Evolutionary conservation across 495 filamentous ascomycete species (phyloP).

Genomic region (Neurospora cerealis): DNA sequence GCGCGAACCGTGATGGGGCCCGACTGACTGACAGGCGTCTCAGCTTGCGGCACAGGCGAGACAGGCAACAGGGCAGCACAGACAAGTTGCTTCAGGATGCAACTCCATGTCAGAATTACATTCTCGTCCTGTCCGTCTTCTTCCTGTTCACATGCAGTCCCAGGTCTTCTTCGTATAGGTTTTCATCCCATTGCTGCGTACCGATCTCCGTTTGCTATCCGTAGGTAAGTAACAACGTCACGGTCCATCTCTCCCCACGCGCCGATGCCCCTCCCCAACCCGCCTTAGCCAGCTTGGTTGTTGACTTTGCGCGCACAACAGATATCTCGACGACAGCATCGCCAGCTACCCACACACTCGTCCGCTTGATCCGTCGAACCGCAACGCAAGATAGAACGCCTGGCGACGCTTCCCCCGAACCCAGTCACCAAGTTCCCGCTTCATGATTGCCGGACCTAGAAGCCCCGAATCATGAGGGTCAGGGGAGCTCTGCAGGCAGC

Average conservation of each 20-base stretch:
- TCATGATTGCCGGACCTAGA: slow-evolving; percentile 14
- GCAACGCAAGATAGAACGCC: background rate
- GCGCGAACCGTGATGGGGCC: background rate
- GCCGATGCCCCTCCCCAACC: background rate
- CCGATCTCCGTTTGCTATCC: background rate
- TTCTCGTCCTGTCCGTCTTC: background rate
- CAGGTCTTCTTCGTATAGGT: background rate
- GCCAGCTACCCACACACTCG: background rate
- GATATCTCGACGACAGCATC: background rate
- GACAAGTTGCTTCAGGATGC: background rate
- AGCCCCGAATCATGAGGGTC: slow-evolving; percentile 32
- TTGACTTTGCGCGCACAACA: background rate
- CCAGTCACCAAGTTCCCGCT: slow-evolving; percentile 2
- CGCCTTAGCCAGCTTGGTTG: background rate
- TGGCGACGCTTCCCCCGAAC: background rate
- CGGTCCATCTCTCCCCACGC: background rate
- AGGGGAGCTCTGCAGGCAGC: slow-evolving; percentile 33
- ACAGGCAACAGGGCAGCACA: background rate
- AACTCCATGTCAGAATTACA: background rate
- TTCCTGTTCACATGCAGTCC: background rate
- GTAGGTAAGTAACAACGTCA: background rate
- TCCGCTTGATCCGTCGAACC: background rate
- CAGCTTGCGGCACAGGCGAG: slow-evolving; percentile 14
- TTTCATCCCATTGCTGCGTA: background rate
- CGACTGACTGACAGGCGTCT: slow-evolving; percentile 3